Evolutionary conservation across 345 rosid species (phyloP).

Genomic region (Eucalyptus regnans): DNA sequence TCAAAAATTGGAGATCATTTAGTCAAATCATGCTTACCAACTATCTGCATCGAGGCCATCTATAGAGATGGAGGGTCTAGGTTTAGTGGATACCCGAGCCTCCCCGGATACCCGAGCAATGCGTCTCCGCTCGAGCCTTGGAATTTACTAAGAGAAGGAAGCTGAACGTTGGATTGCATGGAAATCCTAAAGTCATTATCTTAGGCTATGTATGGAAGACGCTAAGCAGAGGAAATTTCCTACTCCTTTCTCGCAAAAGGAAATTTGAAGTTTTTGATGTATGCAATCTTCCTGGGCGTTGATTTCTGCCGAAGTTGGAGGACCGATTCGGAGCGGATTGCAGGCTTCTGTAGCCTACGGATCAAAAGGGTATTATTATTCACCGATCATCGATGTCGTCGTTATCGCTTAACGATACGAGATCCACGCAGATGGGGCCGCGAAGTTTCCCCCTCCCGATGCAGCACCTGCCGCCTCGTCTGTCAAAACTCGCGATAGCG

Average conservation of each 20-base stretch:
- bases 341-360: not conserved
- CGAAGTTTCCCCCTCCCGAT: not conserved
- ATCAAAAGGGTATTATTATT: not conserved
- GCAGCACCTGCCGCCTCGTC: not conserved
- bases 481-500: not conserved
- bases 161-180: not conserved
- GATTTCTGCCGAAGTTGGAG: not conserved
- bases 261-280: not conserved
- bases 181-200: not conserved
- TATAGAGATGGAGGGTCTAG: not conserved
- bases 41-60: not conserved
- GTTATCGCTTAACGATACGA: not conserved
- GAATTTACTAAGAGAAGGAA: not conserved
- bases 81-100: not conserved
- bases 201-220: not conserved
- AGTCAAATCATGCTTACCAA: not conserved
- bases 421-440: not conserved
- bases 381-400: not conserved
- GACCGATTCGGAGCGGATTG: not conserved
- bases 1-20: not conserved
- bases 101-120: accelerated
- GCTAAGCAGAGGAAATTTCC: not conserved
- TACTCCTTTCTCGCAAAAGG: not conserved
- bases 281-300: not conserved
- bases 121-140: not conserved